Evolutionary conservation across 495 filamentous ascomycete genomes (phyloP).

Genomic region (Pseudomonodictys pantanalensis): DNA sequence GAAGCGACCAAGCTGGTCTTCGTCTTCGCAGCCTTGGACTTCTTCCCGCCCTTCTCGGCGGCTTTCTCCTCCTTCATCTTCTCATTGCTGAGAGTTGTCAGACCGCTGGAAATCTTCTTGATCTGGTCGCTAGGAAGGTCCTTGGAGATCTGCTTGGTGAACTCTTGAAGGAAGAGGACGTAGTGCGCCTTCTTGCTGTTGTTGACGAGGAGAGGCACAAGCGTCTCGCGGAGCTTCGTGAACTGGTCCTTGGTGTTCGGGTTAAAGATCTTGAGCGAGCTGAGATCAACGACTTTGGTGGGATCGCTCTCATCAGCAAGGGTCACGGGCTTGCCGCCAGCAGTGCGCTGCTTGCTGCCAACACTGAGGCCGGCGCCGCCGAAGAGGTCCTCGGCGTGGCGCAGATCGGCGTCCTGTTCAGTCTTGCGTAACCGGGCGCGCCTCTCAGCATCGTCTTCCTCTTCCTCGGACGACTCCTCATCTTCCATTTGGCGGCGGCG

Average conservation of each 20-base stretch:
- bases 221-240: slow-evolving; percentile 63
- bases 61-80: slow-evolving; percentile 99
- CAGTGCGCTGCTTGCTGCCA: slow-evolving; percentile 28
- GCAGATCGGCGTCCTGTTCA: slow-evolving; percentile 85
- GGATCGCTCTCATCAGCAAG: slow-evolving; percentile 67
- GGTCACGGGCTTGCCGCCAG: slow-evolving; percentile 60
- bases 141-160: slow-evolving; percentile 79
- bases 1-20: slow-evolving; percentile 77
- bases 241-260: slow-evolving; percentile 85
- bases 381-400: slow-evolving; percentile 90
- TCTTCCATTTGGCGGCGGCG: slow-evolving; percentile 51
- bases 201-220: slow-evolving; percentile 68
- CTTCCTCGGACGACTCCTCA: slow-evolving; percentile 57
- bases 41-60: slow-evolving; percentile 92
- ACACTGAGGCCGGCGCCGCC: slow-evolving; percentile 54
- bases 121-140: slow-evolving; percentile 87
- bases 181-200: slow-evolving; percentile 91
- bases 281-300: slow-evolving; percentile 73
- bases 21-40: slow-evolving; percentile 89
- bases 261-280: slow-evolving; percentile 78
- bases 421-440: slow-evolving; percentile 69
- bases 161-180: slow-evolving; percentile 82
- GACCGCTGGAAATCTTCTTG: slow-evolving; percentile 83
- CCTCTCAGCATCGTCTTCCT: slow-evolving; percentile 68
- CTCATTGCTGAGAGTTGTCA: slow-evolving; percentile 89